phyloP scores from a whole-genome alignment of 441 rosid genomes.

The Mallotus japonicus region DNA sequence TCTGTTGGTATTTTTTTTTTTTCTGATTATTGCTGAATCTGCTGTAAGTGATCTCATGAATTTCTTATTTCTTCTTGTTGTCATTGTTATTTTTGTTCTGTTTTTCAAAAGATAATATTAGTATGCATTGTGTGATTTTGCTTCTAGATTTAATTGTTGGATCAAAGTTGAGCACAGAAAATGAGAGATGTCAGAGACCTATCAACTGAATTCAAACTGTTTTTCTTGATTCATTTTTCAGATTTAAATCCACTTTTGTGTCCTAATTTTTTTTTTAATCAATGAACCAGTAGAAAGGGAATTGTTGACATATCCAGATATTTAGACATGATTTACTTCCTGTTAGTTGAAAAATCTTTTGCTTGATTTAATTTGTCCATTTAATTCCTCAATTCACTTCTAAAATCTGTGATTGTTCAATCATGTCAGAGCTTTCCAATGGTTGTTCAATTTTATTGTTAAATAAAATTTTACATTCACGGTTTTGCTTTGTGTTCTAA shows the following conservation, averaged over 20 bases:
- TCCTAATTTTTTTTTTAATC: slow-evolving; percentile 6
- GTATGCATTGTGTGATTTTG: slow-evolving; percentile 15
- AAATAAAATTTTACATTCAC: background rate
- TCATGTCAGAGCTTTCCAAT: background rate
- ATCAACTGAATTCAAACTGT: background rate
- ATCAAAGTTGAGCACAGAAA: background rate
- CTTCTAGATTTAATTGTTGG: background rate
- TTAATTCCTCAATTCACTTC: background rate
- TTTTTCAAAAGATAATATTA: slow-evolving; percentile 5
- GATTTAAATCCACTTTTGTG: background rate
- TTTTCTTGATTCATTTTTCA: background rate
- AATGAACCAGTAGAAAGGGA: background rate
- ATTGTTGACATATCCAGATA: background rate
- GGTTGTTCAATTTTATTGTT: background rate
- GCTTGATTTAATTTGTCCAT: background rate
- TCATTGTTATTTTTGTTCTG: background rate
- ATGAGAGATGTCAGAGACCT: background rate
- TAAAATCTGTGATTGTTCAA: background rate
- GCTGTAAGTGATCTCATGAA: slow-evolving; percentile 13
- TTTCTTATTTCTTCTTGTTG: slow-evolving; percentile 1
- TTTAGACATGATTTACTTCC: background rate
- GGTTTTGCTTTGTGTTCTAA: background rate
- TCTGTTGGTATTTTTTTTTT: slow-evolving; percentile 8
- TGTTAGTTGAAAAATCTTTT: background rate
- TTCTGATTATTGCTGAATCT: slow-evolving; percentile 21